Percentiles rank a stretch among this genome's conserved stretches.
These are phyloP conservation scores for Pichia nanzhaoensis DNA, from an alignment of 805 yeast genomes.

Conservation along the genomic window DNA sequence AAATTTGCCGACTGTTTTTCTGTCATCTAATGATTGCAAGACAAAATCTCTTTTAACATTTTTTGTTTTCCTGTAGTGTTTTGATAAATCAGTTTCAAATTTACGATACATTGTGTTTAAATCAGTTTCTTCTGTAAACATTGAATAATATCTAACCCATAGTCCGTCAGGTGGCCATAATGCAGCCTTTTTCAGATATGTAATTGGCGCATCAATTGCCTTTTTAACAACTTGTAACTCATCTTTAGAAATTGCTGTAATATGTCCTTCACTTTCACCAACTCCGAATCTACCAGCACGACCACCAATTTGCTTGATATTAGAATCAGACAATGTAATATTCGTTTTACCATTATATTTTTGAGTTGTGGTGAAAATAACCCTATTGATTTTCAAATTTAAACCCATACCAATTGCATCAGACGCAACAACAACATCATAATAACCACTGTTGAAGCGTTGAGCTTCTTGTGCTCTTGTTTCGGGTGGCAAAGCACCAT, in stretches of 20 bases:
- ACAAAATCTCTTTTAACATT: constrained; percentile 20
- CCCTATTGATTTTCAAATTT: constrained; percentile 74
- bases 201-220: constrained; percentile 45
- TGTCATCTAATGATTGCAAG: constrained; percentile 25
- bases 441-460: constrained; percentile 70
- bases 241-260: constrained; percentile 43
- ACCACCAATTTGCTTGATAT: constrained; percentile 89
- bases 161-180: constrained; percentile 76
- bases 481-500: constrained; percentile 96
- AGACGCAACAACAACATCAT: constrained; percentile 84
- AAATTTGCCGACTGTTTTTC: constrained; percentile 21
- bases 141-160: constrained; percentile 60
- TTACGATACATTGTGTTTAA: constrained; percentile 41
- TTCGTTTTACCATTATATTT: constrained; percentile 65
- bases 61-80: constrained; percentile 15
- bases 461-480: constrained; percentile 80
- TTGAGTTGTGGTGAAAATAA: constrained; percentile 59
- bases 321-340: constrained; percentile 49
- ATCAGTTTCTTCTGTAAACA: constrained; percentile 46
- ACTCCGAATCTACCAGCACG: constrained; percentile 78
- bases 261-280: constrained; percentile 37
- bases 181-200: constrained; percentile 51
- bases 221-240: constrained; percentile 41
- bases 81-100: constrained; percentile 37
- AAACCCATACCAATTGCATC: constrained; percentile 99